Evolutionary conservation across 495 filamentous ascomycete genomes (phyloP).

Genomic region (Amphirosellinia nigrospora): DNA sequence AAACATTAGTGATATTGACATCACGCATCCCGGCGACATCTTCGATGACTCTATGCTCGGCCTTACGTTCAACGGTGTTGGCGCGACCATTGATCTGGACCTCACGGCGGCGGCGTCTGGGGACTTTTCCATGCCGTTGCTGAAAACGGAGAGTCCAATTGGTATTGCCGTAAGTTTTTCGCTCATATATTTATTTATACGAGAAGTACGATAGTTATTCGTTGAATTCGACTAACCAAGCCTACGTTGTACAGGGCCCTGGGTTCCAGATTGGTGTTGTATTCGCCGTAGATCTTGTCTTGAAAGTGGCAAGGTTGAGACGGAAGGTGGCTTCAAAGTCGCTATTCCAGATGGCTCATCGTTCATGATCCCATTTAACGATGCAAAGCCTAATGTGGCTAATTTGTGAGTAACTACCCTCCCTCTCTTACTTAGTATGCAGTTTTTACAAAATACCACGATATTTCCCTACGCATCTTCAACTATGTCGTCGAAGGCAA

Average conservation of each 20-base stretch:
- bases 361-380: conserved; percentile 36
- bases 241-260: conserved; percentile 26
- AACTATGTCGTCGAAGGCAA: background rate
- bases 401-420: conserved; percentile 34
- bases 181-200: background rate
- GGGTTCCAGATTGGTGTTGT: conserved; percentile 39
- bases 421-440: background rate
- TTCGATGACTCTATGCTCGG: conserved; percentile 34
- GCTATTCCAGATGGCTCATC: conserved; percentile 39
- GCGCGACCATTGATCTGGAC: conserved; percentile 30
- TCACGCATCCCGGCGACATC: conserved; percentile 29
- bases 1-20: conserved; percentile 30
- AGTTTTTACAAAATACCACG: conserved; percentile 1
- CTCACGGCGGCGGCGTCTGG: conserved; percentile 24
- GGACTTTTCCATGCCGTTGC: conserved; percentile 31
- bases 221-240: background rate
- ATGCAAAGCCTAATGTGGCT: conserved; percentile 26
- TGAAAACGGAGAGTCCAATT: conserved; percentile 32
- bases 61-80: conserved; percentile 35
- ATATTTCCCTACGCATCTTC: background rate
- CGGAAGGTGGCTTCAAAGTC: conserved; percentile 40
- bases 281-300: conserved; percentile 38
- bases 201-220: background rate
- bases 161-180: conserved; percentile 31
- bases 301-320: conserved; percentile 34